Percentiles rank a stretch among this genome's conserved stretches.
Evolutionary conservation across 257 asterid species (phyloP).

Genomic region (Salvia miltiorrhiza): DNA sequence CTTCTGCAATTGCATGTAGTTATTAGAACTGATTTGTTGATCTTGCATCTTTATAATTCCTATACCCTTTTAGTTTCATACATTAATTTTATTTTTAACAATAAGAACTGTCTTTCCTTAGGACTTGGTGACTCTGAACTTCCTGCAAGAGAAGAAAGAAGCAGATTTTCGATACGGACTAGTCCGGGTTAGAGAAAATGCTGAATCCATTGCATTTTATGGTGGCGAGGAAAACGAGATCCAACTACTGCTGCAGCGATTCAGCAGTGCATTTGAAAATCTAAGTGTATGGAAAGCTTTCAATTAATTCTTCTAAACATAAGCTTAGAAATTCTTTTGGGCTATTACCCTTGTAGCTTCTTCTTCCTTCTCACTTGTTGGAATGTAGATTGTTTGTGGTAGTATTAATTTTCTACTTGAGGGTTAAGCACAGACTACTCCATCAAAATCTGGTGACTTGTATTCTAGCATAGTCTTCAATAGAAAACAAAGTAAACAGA

Average conservation of each 20-base stretch:
- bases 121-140: constrained; percentile 81
- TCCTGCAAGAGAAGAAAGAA: constrained; percentile 93
- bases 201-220: constrained; percentile 94
- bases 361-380: constrained; percentile 3
- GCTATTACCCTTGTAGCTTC: background rate
- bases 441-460: background rate
- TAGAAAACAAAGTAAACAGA: background rate
- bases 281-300: constrained; percentile 55
- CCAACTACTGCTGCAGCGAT: constrained; percentile 70
- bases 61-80: background rate
- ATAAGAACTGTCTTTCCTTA: constrained; percentile 23
- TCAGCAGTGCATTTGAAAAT: constrained; percentile 86
- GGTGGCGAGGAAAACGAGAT: constrained; percentile 91
- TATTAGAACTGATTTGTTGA: background rate
- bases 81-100: constrained; percentile 11
- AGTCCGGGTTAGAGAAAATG: constrained; percentile 90
- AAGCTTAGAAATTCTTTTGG: constrained; percentile 14
- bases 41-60: background rate
- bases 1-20: background rate
- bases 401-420: background rate
- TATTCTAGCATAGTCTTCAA: constrained; percentile 3
- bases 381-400: background rate
- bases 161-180: constrained; percentile 90
- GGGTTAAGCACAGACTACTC: constrained; percentile 8
- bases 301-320: constrained; percentile 10